Evolutionary conservation across 345 rosid genomes (phyloP).

Genomic region (Euclidium syriacum): DNA sequence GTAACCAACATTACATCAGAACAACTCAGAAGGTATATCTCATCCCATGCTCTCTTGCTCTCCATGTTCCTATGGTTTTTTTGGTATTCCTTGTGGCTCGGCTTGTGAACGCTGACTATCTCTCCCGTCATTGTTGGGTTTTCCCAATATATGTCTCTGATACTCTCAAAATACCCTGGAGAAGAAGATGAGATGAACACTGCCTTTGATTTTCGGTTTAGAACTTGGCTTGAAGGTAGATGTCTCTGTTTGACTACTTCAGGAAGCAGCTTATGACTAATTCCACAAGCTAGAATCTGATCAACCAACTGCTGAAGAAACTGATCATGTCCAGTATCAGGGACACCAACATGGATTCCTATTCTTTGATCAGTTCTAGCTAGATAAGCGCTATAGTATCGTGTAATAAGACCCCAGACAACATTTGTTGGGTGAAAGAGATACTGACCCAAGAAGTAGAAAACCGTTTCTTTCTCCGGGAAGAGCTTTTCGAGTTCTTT

Average conservation of each 20-base stretch:
- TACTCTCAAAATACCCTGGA: conserved; percentile 14
- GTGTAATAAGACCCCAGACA: conserved; percentile 36
- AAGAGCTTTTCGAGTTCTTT: conserved; percentile 23
- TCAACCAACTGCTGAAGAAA: conserved; percentile 13
- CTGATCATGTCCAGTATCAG: conserved; percentile 8
- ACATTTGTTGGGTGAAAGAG: conserved; percentile 36
- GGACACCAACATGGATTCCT: conserved; percentile 28
- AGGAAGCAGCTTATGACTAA: conserved; percentile 30
- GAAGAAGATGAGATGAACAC: conserved; percentile 32
- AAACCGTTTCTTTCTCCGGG: conserved; percentile 28
- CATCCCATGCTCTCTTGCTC: conserved; percentile 30
- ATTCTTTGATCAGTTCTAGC: conserved; percentile 29
- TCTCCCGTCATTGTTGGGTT: conserved; percentile 25
- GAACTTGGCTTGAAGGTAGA: conserved; percentile 20
- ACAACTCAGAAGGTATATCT: conserved; percentile 36
- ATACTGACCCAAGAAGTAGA: conserved; percentile 34
- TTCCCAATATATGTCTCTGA: conserved; percentile 23
- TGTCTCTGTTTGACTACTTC: conserved; percentile 14
- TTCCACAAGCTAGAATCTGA: conserved; percentile 31
- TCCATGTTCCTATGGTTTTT: conserved; percentile 16
- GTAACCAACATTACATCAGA: conserved; percentile 30
- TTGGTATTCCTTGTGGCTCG: conserved; percentile 27
- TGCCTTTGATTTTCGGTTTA: conserved; percentile 23
- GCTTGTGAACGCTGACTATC: conserved; percentile 27
- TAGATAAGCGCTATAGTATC: conserved; percentile 24